Percentiles rank a stretch among this genome's conserved stretches.
These are phyloP conservation scores for Calonectria montana DNA, from an alignment of 2,329 filamentous ascomycete genomes.

Conservation along the genomic window DNA sequence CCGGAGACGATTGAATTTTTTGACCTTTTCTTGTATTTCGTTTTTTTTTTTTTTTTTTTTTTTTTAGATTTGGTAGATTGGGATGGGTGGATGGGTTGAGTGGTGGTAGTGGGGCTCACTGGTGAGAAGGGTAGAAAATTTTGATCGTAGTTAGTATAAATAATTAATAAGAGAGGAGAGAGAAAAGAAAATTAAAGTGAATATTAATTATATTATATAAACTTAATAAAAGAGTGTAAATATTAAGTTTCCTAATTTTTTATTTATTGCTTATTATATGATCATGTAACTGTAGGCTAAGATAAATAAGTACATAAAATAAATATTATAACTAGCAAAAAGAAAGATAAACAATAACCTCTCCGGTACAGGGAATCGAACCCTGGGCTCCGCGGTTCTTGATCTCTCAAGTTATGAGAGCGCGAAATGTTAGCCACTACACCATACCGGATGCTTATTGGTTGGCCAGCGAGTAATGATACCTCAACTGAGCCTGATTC, in stretches of 20 bases:
- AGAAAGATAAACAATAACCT: not conserved
- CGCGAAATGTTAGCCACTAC: conserved; percentile 43
- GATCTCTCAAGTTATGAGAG: conserved; percentile 7
- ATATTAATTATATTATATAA: not conserved
- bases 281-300: too few relatives aligned
- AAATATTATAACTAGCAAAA: not conserved
- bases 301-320: too few relatives aligned
- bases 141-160: not conserved
- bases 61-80: not conserved
- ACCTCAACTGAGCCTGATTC: too few relatives aligned
- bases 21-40: not conserved
- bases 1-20: conserved; percentile 27
- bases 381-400: conserved; percentile 16
- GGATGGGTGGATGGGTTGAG: not conserved
- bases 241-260: too few relatives aligned
- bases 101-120: not conserved
- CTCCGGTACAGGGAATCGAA: conserved; percentile 10
- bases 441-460: conserved; percentile 42
- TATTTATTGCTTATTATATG: too few relatives aligned
- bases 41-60: not conserved
- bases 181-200: not conserved
- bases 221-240: not conserved
- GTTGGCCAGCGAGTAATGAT: too few relatives aligned
- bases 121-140: not conserved
- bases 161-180: not conserved